Evolutionary conservation across 2,329 filamentous ascomycete species (phyloP), one percentile per base, ranked within the genome.

Genomic region (Talaromyces sp.): DNA sequence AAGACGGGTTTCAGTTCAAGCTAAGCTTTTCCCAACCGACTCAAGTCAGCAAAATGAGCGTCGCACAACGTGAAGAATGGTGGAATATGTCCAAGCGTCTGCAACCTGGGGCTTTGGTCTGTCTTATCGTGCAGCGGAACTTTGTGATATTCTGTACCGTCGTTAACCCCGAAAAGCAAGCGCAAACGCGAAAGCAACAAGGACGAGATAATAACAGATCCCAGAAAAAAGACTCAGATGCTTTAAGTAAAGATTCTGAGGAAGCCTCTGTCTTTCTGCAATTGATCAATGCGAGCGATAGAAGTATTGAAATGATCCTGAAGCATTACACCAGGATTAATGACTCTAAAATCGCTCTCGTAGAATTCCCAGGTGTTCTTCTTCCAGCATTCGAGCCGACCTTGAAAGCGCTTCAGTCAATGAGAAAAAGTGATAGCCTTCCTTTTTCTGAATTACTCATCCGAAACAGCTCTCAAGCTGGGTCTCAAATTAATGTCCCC

Each of bases 341-440:
- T 5, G 48, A 45, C 3, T 31, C 48, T 0, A 73, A 14, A 3
- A 24, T 63, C 66, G 6, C 54, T 76, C 77, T 90, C 0, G 79
- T 89, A 1, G 87, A 90, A 67, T 89, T 90, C 64, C 87, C 87
- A 0, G 84, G 84, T 0, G 76, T 89, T 3, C 73, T 90, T 2
- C 75, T 88, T 2, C 81, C 83, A 0, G 81, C 87, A 0, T 89
- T 90, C 68, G 75, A 81, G 31, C 84, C 85, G 31, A 87, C 84
- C 0, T 77, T 90, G 0, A 73, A 79, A 50, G 83, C 83, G 0
- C 75, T 90, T 2, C 85, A 90, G 70, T 71, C 74, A 0, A 85
- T 88, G 77, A 80, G 79, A 10, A 68, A 70, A 13, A 75, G 67
- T 16, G 73, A 74, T 0, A 70, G 79, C 35, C 66, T 87, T 1